phyloP scores from a whole-genome alignment of 495 filamentous ascomycete genomes.

The Aspergillus conjunctus region DNA sequence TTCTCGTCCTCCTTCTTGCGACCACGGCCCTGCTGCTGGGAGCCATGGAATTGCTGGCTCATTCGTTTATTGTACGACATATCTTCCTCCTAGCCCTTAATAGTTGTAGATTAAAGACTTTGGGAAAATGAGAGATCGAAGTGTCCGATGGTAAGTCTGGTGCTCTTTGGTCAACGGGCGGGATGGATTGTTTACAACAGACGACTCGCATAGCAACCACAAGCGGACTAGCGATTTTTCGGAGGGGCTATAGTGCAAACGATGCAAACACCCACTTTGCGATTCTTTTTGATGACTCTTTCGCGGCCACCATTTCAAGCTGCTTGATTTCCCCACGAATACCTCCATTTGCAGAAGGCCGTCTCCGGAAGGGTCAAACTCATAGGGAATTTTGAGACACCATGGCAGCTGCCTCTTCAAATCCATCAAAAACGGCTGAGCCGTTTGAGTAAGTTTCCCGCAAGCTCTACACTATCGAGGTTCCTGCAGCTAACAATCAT shows the following conservation, averaged over 20 bases:
- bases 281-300: constrained; percentile 39
- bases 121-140: background rate
- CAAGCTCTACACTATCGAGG: background rate
- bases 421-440: constrained; percentile 32
- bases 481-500: constrained; percentile 22
- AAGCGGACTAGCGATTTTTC: constrained; percentile 40
- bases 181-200: constrained; percentile 44
- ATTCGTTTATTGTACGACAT: constrained; percentile 73
- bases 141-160: constrained; percentile 6
- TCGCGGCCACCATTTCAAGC: constrained; percentile 7
- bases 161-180: constrained; percentile 25
- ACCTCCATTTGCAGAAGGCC: background rate
- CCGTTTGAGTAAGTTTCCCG: constrained; percentile 47
- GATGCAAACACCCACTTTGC: constrained; percentile 44
- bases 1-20: constrained; percentile 80
- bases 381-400: constrained; percentile 10
- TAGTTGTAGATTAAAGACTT: background rate
- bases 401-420: constrained; percentile 40
- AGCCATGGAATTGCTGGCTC: constrained; percentile 65
- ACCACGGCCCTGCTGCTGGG: constrained; percentile 61
- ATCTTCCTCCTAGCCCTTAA: background rate
- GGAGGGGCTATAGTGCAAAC: constrained; percentile 45
- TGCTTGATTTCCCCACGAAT: constrained; percentile 3
- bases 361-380: background rate
- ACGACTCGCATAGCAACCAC: constrained; percentile 36